Evolutionary conservation across 1,284 basidiomycete species (phyloP), one percentile per base, ranked within the genome.

Genomic region (Ustilago trichophora): DNA sequence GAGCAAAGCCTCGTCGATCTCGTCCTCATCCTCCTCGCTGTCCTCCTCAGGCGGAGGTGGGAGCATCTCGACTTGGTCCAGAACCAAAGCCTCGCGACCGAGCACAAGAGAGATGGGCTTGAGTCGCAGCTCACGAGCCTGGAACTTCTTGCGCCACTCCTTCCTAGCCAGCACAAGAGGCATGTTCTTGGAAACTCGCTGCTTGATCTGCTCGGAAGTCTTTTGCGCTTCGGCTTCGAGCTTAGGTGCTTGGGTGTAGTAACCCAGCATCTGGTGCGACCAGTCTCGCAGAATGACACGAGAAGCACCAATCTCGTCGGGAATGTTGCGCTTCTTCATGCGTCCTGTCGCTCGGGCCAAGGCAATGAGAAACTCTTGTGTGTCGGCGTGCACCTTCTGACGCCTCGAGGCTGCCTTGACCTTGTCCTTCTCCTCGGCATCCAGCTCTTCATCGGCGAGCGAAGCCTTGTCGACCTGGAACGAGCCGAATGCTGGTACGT

Each of bases 201-300:
- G 55, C 53, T 60, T 65, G 44, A 48, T 29, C 38, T 68, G 43
- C 25, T 64, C 56, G 7, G 31, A 50, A n/a, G 22, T 21, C 25
- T 46, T 51, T 34, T 60, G 52, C 33, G 54, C 60, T 13, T 66
- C 57, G n/a, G 50, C 42, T 38, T 67, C 51, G 19, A 66, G 51
- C 29, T 65, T 68, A 43, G 75, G 66, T 12, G 75, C 65, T 38
- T 69, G 62, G 0, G 73, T 67, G 45, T 78, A 77, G 66, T 80
- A 80, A 21, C 73, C 78, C 6, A 80, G 38, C 35, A 42, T 56
- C 29, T 63, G 73, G 25, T 69, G 64, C 48, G 75, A 72, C 78
- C 78, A 80, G 59, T 77, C 75, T 22, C 75, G 73, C n/a, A 80
- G 65, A 26, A 80, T 19, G 6, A 73, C 51, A 36, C 78, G 69